Base-by-base conservation (phyloP, 306 rosid genomes). In the Cicer bijugum region DNA sequence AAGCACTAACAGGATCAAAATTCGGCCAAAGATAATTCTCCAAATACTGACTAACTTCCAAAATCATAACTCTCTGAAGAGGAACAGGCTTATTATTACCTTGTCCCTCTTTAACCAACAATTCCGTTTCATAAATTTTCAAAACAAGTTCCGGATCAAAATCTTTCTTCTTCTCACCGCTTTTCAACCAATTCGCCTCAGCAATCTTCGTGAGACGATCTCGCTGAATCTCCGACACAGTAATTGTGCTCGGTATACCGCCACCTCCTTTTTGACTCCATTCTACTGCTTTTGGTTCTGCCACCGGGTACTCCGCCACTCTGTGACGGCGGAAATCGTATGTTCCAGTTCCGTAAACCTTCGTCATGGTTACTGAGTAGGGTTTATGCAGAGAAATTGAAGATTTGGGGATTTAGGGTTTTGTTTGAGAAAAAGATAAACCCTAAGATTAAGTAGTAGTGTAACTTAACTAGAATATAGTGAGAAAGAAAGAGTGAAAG, bases 21-120 rank as follows among this genome's bases (percentile, higher is more conserved):
- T 91, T 87, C 1, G 93, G 97, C 90, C 94, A 94, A 6, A 91
- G 69, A 55, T 88, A 89, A 85, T 94, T 91, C 87, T 91, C 99
- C 77, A 91, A 77, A 43, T 91, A 94, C 93, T 89, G 97, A 67
- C 96, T 89, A 76, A 94, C 99, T 86, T 94, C 99, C 39, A 94
- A 75, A 53, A 94, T 87, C 97, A 91, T 94, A 2, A 91, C 97
- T 70, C 99, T 89, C 87, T 91, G 97, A 80, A 91, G 78, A 1
- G 97, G 96, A 37, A 94, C 95, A 9, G 99, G 78, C 74, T 88
- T 91, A 12, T 86, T 69, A 51, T 91, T 67, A 47, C 96, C 95
- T 59, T 85, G 77, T 59, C 96, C 97, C 55, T 88, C 93, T 74
- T 78, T 86, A 11, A 87, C 89, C 75, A 74, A 8, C 78, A 91